phyloP scores from a whole-genome alignment of 305 asterid species.

The Andrographis paniculata region DNA sequence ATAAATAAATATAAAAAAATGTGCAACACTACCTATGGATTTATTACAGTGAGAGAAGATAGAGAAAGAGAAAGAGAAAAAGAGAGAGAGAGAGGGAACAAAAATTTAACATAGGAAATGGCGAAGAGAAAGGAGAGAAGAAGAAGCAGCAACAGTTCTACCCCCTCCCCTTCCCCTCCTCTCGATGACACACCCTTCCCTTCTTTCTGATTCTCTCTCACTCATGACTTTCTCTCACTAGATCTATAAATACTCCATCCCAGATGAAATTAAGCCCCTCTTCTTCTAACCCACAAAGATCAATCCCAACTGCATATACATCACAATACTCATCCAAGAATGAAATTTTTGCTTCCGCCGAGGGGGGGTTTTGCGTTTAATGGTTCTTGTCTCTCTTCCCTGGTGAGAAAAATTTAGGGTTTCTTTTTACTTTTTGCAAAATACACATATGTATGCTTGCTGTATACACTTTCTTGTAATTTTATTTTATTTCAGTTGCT shows the following conservation, averaged over 20 bases:
- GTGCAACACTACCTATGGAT: conserved; percentile 12
- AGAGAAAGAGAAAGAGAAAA: conserved; percentile 15
- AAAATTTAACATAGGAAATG: conserved; percentile 58
- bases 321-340: conserved; percentile 5
- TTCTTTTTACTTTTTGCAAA: not conserved
- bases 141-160: conserved; percentile 20
- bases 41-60: conserved; percentile 19
- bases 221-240: conserved; percentile 41
- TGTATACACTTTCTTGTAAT: not conserved
- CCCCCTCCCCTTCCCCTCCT: conserved; percentile 12
- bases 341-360: conserved; percentile 24
- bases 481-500: conserved; percentile 7
- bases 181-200: conserved; percentile 16
- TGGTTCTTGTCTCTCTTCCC: conserved; percentile 19
- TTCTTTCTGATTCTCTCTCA: conserved; percentile 20
- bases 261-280: conserved; percentile 8
- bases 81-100: conserved; percentile 20
- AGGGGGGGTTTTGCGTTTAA: conserved; percentile 17
- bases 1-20: not conserved
- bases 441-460: too few relatives aligned
- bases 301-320: conserved; percentile 12
- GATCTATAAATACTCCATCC: conserved; percentile 41
- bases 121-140: conserved; percentile 45
- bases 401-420: conserved; percentile 26
- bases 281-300: not conserved